A percentile compares a stretch with the other conserved stretches of the same genome.
Conservation (phyloP, 495 filamentous ascomycete species). For the Stereocaulon alpinum region DNA sequence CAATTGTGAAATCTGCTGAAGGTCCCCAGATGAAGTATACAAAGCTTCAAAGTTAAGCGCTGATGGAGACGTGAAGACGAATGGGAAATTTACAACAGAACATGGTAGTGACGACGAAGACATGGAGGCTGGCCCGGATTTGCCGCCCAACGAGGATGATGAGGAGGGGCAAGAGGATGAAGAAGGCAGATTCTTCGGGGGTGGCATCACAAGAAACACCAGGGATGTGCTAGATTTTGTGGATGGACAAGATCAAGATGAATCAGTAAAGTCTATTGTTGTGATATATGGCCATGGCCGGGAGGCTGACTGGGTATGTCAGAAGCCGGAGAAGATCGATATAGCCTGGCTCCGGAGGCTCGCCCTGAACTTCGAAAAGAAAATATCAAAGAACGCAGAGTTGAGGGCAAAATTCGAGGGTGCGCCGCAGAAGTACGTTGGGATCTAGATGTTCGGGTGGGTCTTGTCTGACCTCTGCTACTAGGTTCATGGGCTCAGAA, state of each 20-base stretch:
- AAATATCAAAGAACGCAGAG: slow-evolving; percentile 86
- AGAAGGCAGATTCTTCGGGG: slow-evolving; percentile 90
- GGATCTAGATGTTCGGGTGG: slow-evolving; percentile 3
- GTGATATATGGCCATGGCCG: background rate
- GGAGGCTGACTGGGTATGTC: slow-evolving; percentile 4
- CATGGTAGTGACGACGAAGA: slow-evolving; percentile 54
- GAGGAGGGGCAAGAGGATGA: slow-evolving; percentile 64
- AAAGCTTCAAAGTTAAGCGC: slow-evolving; percentile 70
- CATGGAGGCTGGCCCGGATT: slow-evolving; percentile 51
- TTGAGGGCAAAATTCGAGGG: slow-evolving; percentile 77
- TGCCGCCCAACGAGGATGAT: slow-evolving; percentile 54
- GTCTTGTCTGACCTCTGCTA: slow-evolving; percentile 13
- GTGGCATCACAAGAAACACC: slow-evolving; percentile 72
- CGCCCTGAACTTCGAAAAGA: slow-evolving; percentile 80
- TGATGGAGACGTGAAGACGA: slow-evolving; percentile 51
- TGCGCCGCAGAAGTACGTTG: slow-evolving; percentile 70
- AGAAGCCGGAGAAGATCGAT: slow-evolving; percentile 68
- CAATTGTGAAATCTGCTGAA: slow-evolving; percentile 6
- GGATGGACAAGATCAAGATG: slow-evolving; percentile 53
- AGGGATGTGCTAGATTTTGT: slow-evolving; percentile 86
- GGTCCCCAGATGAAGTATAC: slow-evolving; percentile 56
- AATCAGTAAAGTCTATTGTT: slow-evolving; percentile 28
- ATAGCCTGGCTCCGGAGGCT: slow-evolving; percentile 70
- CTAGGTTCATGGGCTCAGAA: slow-evolving; percentile 69
- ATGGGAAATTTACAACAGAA: slow-evolving; percentile 49